Evolutionary conservation across 345 rosid genomes (phyloP).

Genomic region (Laguncularia racemosa): DNA sequence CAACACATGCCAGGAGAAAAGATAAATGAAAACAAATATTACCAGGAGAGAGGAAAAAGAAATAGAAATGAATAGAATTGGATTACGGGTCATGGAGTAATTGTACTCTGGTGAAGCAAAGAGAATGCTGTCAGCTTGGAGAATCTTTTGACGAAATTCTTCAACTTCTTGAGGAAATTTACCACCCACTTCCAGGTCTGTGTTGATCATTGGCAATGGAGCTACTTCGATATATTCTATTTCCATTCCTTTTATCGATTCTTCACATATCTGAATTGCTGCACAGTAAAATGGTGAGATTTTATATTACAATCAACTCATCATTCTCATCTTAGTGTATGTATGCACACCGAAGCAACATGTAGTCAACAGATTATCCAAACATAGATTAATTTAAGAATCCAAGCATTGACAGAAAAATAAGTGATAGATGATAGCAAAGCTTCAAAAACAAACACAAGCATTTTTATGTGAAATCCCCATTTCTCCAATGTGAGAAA

Average conservation of each 20-base stretch:
- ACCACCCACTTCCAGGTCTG: slow-evolving; percentile 60
- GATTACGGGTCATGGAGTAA: slow-evolving; percentile 54
- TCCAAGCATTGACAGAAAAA: background rate
- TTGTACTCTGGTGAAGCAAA: slow-evolving; percentile 88
- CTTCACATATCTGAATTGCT: slow-evolving; percentile 41
- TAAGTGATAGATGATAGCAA: no score
- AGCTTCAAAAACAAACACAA: background rate
- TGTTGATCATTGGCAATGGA: slow-evolving; percentile 55
- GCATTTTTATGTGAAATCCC: no score
- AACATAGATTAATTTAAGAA: no score
- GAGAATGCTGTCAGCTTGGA: slow-evolving; percentile 51
- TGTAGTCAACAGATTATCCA: no score
- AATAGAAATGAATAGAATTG: background rate
- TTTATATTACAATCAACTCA: no score
- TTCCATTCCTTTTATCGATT: slow-evolving; percentile 36
- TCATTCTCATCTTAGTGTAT: no score
- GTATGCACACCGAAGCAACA: no score
- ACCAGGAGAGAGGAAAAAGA: background rate
- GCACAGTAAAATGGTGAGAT: background rate
- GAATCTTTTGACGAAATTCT: slow-evolving; percentile 58
- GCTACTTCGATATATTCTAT: slow-evolving; percentile 52
- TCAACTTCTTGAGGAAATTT: slow-evolving; percentile 52
- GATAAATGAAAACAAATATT: background rate
- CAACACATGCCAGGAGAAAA: no score
- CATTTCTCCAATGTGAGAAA: no score